phyloP scores from a whole-genome alignment of 2,329 filamentous ascomycete genomes.

The Curvularia verruculosa region DNA sequence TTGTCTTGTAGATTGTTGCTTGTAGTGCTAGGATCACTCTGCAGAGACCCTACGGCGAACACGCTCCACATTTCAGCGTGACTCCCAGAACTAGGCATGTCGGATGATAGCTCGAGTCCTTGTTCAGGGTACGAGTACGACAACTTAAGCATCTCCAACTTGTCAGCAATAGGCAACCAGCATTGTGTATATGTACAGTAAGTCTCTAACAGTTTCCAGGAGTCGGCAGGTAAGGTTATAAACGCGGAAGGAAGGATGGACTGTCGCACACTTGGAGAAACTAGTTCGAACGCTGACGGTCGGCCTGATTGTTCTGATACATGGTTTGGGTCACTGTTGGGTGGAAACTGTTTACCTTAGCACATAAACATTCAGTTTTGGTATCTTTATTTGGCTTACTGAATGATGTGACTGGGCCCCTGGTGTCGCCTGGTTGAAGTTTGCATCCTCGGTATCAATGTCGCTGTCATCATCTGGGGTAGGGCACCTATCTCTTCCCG shows the following conservation, averaged over 20 bases:
- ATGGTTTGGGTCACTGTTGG: conserved; percentile 2
- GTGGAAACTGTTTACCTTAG: conserved; percentile 10
- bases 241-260: neutral
- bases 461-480: conserved; percentile 36
- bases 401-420: conserved; percentile 13
- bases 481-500: conserved; percentile 16
- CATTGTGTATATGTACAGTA: conserved; percentile 78
- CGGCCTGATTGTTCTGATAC: neutral
- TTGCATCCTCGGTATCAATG: conserved; percentile 20
- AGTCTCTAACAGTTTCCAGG: conserved; percentile 55
- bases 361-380: neutral
- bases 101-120: conserved; percentile 43
- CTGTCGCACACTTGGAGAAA: conserved; percentile 25
- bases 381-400: neutral
- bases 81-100: conserved; percentile 38
- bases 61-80: conserved; percentile 56
- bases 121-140: conserved; percentile 60
- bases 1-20: conserved; percentile 6
- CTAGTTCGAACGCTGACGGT: neutral
- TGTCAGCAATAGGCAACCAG: conserved; percentile 76
- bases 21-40: conserved; percentile 3
- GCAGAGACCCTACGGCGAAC: conserved; percentile 48
- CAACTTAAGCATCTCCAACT: conserved; percentile 64
- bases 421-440: conserved; percentile 13
- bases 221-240: conserved; percentile 61